Evolutionary conservation across 345 rosid species (phyloP).

Genomic region (Bruguiera gymnorhiza): DNA sequence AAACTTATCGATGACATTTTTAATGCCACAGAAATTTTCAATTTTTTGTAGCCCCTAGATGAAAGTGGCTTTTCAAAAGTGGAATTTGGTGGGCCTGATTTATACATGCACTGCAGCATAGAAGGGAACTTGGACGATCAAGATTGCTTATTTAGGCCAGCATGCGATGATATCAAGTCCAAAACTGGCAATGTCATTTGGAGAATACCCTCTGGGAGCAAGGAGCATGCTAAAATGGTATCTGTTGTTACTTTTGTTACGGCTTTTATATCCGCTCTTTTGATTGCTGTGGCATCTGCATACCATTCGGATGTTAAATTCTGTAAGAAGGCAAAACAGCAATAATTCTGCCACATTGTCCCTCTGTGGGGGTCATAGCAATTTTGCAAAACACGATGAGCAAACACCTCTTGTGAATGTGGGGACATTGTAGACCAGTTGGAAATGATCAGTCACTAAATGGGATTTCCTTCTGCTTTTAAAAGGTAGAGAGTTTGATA

Average conservation of each 20-base stretch:
- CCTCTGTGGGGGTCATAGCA: no score
- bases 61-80: constrained; percentile 62
- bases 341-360: background rate
- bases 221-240: constrained; percentile 45
- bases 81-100: constrained; percentile 59
- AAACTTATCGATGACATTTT: background rate
- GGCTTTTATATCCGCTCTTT: constrained; percentile 44
- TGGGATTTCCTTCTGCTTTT: no score
- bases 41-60: constrained; percentile 43
- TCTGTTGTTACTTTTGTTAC: constrained; percentile 50
- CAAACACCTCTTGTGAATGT: no score
- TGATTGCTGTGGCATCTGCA: constrained; percentile 41
- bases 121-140: constrained; percentile 20
- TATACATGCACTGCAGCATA: constrained; percentile 41
- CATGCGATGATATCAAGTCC: constrained; percentile 14
- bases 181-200: constrained; percentile 36
- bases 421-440: no score
- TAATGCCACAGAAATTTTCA: background rate
- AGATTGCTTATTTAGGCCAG: constrained; percentile 41
- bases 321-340: constrained; percentile 1
- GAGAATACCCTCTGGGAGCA: constrained; percentile 62
- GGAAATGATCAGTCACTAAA: no score
- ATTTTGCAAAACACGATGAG: no score
- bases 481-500: no score
- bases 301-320: constrained; percentile 25